phyloP scores from a whole-genome alignment of 441 rosid genomes.

The Mallotus japonicus region DNA sequence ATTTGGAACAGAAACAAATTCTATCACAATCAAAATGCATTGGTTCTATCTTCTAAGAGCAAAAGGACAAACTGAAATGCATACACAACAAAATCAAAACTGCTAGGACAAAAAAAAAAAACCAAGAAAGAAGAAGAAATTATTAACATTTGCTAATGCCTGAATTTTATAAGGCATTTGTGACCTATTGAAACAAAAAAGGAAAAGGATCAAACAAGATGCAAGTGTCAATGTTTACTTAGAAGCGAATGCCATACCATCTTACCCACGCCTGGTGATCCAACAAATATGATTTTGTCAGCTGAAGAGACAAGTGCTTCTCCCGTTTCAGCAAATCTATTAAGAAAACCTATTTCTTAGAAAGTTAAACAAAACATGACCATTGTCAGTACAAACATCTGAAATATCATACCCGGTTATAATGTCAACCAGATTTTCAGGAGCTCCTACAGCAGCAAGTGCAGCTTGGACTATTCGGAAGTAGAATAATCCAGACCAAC shows the following conservation, averaged over 20 bases:
- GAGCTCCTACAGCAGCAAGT: conserved; percentile 96
- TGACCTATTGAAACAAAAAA: conserved; percentile 1
- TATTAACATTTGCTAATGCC: neutral
- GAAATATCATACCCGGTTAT: conserved; percentile 73
- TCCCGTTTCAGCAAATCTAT: conserved; percentile 93
- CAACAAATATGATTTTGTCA: conserved; percentile 95
- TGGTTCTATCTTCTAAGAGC: neutral
- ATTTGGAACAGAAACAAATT: neutral
- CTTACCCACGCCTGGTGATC: conserved; percentile 96
- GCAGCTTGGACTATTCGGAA: conserved; percentile 92
- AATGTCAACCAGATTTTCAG: conserved; percentile 90
- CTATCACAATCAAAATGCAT: neutral
- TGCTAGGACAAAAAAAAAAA: neutral
- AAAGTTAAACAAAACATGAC: conserved; percentile 13
- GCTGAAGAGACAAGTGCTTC: conserved; percentile 91
- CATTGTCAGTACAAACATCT: conserved; percentile 5
- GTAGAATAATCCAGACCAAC: conserved; percentile 98
- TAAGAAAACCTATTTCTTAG: conserved; percentile 24
- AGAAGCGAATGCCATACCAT: conserved; percentile 49
- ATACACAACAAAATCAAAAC: neutral
- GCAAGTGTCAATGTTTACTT: conserved; percentile 8
- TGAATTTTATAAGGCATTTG: neutral
- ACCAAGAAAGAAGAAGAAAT: neutral
- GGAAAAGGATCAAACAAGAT: neutral
- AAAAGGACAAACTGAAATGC: neutral